Percentiles rank a stretch among this genome's conserved stretches.
These are phyloP conservation scores for Sporothrix humicola DNA, from an alignment of 2,329 filamentous ascomycete species.

Conservation along the genomic window DNA sequence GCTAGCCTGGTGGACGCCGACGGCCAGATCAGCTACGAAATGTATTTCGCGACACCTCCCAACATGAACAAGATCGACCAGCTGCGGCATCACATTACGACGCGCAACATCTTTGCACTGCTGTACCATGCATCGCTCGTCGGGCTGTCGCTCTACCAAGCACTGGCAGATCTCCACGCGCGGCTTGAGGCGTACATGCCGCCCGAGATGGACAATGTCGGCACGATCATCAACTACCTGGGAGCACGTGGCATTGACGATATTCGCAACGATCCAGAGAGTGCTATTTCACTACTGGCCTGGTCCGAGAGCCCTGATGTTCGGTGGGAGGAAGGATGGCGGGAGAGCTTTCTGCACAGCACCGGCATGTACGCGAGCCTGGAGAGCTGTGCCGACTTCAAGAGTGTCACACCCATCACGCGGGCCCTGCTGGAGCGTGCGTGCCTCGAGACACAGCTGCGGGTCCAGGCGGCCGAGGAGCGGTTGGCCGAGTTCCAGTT, in stretches of 20 bases:
- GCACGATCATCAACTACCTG: slow-evolving; percentile 66
- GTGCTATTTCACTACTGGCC: slow-evolving; percentile 65
- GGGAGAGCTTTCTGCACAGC: slow-evolving; percentile 70
- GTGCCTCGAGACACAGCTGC: slow-evolving; percentile 65
- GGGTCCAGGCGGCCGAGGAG: slow-evolving; percentile 66
- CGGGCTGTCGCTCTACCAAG: slow-evolving; percentile 66
- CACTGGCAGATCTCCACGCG: slow-evolving; percentile 65
- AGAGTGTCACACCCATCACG: slow-evolving; percentile 64
- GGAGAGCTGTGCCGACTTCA: slow-evolving; percentile 62
- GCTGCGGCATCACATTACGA: slow-evolving; percentile 66
- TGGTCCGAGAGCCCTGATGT: slow-evolving; percentile 69
- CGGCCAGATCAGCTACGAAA: slow-evolving; percentile 64
- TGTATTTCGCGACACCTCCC: slow-evolving; percentile 65
- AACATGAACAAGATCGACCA: slow-evolving; percentile 55
- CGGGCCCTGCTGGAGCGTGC: slow-evolving; percentile 67
- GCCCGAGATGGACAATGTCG: slow-evolving; percentile 61
- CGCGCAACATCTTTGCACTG: slow-evolving; percentile 71
- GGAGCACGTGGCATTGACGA: slow-evolving; percentile 66
- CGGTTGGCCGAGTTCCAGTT: slow-evolving; percentile 66
- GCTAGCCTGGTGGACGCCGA: slow-evolving; percentile 52
- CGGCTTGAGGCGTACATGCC: slow-evolving; percentile 65
- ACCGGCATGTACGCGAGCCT: slow-evolving; percentile 65
- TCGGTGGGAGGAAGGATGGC: slow-evolving; percentile 70
- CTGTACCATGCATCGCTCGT: slow-evolving; percentile 69
- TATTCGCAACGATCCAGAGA: slow-evolving; percentile 63